Conservation (phyloP, 768 basidiomycete genomes). For the Suillus cothurnatus region DNA sequence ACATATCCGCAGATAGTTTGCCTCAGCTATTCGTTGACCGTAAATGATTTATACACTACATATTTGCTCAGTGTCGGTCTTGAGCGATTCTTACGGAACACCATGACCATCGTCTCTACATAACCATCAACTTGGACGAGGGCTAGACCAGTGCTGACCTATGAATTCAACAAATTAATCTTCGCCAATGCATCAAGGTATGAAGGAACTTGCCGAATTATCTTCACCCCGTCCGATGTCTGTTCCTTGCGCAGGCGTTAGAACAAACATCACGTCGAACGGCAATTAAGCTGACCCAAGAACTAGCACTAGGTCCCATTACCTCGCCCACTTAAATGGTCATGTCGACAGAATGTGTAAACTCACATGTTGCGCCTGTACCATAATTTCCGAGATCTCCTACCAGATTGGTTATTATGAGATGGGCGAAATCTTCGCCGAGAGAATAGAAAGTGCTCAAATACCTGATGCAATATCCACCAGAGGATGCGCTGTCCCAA, state of each 20-base stretch:
- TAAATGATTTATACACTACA: not conserved
- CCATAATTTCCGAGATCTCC: no score
- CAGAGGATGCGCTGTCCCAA: no score
- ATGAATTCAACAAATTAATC: not conserved
- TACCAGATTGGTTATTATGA: no score
- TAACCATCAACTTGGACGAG: not conserved
- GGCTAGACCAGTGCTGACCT: not conserved
- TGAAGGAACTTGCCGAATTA: conserved; percentile 29
- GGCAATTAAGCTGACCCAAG: no score
- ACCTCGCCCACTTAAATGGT: no score
- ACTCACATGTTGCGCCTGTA: no score
- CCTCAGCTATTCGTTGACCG: not conserved
- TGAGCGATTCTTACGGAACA: not conserved
- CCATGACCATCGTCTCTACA: not conserved
- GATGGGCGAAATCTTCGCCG: no score
- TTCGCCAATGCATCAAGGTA: not conserved
- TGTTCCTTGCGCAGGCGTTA: conserved; percentile 39
- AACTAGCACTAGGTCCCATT: no score
- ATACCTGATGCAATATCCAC: no score
- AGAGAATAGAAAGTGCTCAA: no score
- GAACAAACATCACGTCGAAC: no score
- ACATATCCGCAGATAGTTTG: not conserved
- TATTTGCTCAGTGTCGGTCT: not conserved
- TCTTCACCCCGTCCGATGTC: conserved; percentile 41
- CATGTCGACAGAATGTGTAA: no score